Conservation (phyloP, 2,329 filamentous ascomycete species). For the Colletotrichum endophyticum region DNA sequence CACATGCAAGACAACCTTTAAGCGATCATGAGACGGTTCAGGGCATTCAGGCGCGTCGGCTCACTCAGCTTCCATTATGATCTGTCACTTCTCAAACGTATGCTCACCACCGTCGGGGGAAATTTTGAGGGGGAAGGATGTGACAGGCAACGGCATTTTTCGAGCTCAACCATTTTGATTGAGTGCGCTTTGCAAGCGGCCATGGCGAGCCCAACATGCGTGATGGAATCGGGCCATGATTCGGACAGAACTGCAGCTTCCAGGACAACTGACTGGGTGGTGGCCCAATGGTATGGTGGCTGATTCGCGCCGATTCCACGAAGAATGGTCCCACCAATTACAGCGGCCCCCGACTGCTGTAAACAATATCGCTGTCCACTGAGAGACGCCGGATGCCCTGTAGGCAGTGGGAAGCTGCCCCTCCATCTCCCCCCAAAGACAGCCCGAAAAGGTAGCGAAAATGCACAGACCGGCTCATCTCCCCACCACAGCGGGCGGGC, state of each 20-base stretch:
- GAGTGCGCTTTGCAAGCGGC: neutral
- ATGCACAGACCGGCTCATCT: slow-evolving; percentile 11
- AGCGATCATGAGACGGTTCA: neutral
- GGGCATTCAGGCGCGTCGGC: neutral
- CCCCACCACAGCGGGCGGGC: neutral
- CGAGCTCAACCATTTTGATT: neutral
- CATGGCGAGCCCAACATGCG: neutral
- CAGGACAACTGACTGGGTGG: neutral
- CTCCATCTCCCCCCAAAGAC: neutral
- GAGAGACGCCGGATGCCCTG: neutral
- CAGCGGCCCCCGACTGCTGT: neutral
- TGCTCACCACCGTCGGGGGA: neutral
- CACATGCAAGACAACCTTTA: neutral
- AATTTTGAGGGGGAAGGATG: neutral
- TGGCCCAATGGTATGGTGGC: neutral
- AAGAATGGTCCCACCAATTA: slow-evolving; percentile 8
- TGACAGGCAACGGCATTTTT: neutral
- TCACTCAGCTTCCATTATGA: slow-evolving; percentile 4
- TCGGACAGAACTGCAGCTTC: neutral
- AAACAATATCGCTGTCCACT: neutral
- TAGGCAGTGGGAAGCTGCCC: neutral
- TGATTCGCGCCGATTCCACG: slow-evolving; percentile 1
- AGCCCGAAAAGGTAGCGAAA: neutral
- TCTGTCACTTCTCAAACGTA: slow-evolving; percentile 7
- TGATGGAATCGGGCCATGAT: neutral